phyloP scores from a whole-genome alignment of 2,329 filamentous ascomycete species.

The Setomelanomma holmii region DNA sequence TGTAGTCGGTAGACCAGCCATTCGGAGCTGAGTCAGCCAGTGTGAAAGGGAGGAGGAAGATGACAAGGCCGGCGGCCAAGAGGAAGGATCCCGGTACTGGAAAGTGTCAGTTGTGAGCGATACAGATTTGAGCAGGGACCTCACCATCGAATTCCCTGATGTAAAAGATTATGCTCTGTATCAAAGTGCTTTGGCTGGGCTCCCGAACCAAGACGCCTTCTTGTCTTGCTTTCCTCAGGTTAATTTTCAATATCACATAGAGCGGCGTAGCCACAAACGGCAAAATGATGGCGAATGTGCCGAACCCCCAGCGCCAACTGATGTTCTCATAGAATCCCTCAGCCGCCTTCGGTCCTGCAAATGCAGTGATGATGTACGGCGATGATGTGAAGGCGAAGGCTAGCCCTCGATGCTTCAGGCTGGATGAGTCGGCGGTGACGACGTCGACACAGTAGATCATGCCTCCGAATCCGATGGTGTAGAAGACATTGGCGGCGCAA shows the following conservation, averaged over 20 bases:
- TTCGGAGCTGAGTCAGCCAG: slow-evolving; percentile 56
- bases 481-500: slow-evolving; percentile 31
- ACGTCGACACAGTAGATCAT: slow-evolving; percentile 68
- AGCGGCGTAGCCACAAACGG: slow-evolving; percentile 67
- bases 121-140: neutral
- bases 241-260: slow-evolving; percentile 56
- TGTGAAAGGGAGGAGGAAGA: slow-evolving; percentile 60
- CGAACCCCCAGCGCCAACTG: slow-evolving; percentile 67
- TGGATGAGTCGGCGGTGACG: slow-evolving; percentile 68
- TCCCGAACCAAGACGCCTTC: slow-evolving; percentile 57
- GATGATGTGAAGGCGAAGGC: slow-evolving; percentile 58
- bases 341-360: slow-evolving; percentile 20
- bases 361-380: slow-evolving; percentile 23
- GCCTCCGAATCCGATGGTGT: slow-evolving; percentile 66
- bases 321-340: slow-evolving; percentile 54
- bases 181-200: slow-evolving; percentile 53
- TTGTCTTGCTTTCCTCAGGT: slow-evolving; percentile 64
- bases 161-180: slow-evolving; percentile 52
- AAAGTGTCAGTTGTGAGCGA: slow-evolving; percentile 23
- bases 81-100: slow-evolving; percentile 55
- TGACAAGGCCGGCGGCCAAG: slow-evolving; percentile 53
- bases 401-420: slow-evolving; percentile 63
- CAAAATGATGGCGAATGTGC: slow-evolving; percentile 68
- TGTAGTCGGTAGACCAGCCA: slow-evolving; percentile 59
- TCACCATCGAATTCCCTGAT: slow-evolving; percentile 51